phyloP scores from a whole-genome alignment of 2,329 filamentous ascomycete genomes.

The Orbilia brochopaga region DNA sequence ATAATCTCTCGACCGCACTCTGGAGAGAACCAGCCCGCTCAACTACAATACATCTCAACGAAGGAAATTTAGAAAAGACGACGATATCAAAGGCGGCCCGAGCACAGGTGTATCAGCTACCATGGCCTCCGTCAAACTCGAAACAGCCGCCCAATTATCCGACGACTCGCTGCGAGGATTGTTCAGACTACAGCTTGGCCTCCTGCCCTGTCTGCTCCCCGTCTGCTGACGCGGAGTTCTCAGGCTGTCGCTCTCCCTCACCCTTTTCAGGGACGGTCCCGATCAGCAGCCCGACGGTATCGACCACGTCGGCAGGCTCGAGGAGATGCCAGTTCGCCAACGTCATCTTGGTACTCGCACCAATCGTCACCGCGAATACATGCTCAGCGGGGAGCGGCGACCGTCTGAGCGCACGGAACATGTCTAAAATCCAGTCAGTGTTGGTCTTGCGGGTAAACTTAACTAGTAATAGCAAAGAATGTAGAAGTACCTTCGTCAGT shows the following conservation, averaged over 20 bases:
- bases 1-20: not conserved
- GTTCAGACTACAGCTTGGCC: not conserved
- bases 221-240: constrained; percentile 7
- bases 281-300: constrained; percentile 65
- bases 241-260: constrained; percentile 7
- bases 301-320: constrained; percentile 86
- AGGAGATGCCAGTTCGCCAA: constrained; percentile 87
- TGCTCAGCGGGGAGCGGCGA: constrained; percentile 65
- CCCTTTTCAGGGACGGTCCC: constrained; percentile 55
- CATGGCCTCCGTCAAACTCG: not conserved
- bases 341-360: constrained; percentile 88
- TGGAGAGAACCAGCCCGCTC: not conserved
- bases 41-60: constrained; percentile 25
- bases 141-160: not conserved
- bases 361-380: constrained; percentile 89
- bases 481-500: constrained; percentile 85
- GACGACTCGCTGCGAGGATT: not conserved
- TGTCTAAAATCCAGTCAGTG: constrained; percentile 62
- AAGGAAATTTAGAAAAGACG: not conserved
- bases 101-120: not conserved
- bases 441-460: constrained; percentile 6
- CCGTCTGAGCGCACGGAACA: constrained; percentile 78
- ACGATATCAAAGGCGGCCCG: not conserved
- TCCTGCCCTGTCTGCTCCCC: constrained; percentile 18
- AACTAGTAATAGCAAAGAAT: not conserved